Evolutionary conservation across 768 basidiomycete genomes (phyloP).

Genomic region (Pisolithus albus): DNA sequence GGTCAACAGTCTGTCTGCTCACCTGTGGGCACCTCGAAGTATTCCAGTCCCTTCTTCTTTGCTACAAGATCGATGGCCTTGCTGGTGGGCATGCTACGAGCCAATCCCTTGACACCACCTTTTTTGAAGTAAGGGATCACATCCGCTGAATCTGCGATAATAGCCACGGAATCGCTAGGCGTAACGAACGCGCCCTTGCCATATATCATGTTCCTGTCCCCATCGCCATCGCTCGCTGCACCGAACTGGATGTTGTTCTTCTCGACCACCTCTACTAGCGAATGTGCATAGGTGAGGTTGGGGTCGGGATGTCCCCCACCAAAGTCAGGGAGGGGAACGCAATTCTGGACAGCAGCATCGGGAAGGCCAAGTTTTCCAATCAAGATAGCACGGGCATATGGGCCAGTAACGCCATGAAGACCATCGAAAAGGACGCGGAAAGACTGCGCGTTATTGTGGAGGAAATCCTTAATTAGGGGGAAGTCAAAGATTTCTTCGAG

Average conservation of each 20-base stretch:
- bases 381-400: constrained; percentile 87
- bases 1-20: constrained; percentile 13
- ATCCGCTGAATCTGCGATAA: constrained; percentile 97
- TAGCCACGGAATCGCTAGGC: constrained; percentile 94
- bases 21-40: constrained; percentile 97
- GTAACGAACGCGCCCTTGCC: constrained; percentile 97
- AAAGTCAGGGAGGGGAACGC: constrained; percentile 87
- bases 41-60: constrained; percentile 85
- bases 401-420: constrained; percentile 93
- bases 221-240: constrained; percentile 95
- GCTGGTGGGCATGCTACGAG: constrained; percentile 95
- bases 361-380: constrained; percentile 77
- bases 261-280: constrained; percentile 90
- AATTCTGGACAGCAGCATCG: constrained; percentile 81
- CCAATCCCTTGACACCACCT: constrained; percentile 89
- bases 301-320: constrained; percentile 98
- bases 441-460: constrained; percentile 56
- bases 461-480: constrained; percentile 82
- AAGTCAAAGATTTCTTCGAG: constrained; percentile 94
- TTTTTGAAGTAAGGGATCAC: constrained; percentile 86
- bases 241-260: constrained; percentile 81
- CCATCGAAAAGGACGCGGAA: constrained; percentile 94
- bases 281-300: constrained; percentile 94
- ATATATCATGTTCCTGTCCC: constrained; percentile 99
- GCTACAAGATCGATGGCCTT: constrained; percentile 96